A percentile compares a stretch with the other conserved stretches of the same genome.
These are phyloP conservation scores for Geotrichum histeridarum DNA, from an alignment of 1,139 yeast species.

Conservation along the genomic window DNA sequence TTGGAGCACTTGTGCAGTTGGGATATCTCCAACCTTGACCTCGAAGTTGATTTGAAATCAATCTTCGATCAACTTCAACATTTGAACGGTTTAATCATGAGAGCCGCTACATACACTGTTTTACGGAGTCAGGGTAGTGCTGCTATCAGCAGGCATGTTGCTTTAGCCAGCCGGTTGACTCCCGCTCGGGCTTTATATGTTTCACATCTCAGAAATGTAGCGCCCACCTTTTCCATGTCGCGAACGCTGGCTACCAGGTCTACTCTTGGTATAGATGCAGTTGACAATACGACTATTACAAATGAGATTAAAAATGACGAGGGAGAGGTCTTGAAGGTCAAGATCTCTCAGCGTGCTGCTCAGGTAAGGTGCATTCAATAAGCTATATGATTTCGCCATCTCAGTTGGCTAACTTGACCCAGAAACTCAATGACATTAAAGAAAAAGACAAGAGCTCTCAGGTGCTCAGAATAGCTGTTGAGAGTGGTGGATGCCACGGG, in stretches of 20 bases:
- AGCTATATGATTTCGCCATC: no score
- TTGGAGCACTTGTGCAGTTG: no score
- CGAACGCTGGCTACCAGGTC: conserved; percentile 7
- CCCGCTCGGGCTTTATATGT: background rate
- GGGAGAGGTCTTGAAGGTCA: conserved; percentile 37
- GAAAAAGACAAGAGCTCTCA: conserved; percentile 52
- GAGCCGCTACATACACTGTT: no score
- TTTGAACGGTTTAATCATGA: no score
- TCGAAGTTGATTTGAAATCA: no score
- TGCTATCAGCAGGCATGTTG: no score
- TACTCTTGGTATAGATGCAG: conserved; percentile 22
- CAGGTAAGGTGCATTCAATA: conserved; percentile 4
- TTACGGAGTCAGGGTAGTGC: no score
- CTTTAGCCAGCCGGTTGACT: background rate
- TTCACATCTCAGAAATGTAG: no score
- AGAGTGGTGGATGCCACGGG: conserved; percentile 98
- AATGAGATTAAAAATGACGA: conserved; percentile 34
- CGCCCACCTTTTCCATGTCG: background rate
- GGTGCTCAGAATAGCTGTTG: conserved; percentile 73
- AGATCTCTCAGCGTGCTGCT: conserved; percentile 45
- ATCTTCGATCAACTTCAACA: no score
- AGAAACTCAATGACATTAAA: conserved; percentile 54
- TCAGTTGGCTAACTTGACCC: background rate
- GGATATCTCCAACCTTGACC: no score
- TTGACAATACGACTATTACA: conserved; percentile 25